These are phyloP conservation scores for Boletus tomentosulus DNA, from an alignment of 768 basidiomycete genomes.

Conservation along the genomic window DNA sequence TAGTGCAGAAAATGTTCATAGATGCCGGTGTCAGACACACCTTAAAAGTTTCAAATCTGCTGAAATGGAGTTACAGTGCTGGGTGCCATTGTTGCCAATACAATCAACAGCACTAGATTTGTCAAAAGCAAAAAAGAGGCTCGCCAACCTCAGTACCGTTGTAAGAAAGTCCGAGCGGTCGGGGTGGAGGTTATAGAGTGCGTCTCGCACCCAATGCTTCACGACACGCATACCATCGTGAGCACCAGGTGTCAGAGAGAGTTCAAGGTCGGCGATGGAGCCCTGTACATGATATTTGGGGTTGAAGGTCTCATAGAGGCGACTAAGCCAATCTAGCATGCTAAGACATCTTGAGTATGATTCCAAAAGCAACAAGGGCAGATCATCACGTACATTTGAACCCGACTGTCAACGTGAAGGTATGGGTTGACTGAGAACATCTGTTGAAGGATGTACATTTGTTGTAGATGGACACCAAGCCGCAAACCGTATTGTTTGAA, in stretches of 20 bases:
- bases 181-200: constrained; percentile 36
- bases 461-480: constrained; percentile 44
- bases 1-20: constrained; percentile 22
- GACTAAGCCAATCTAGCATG: constrained; percentile 32
- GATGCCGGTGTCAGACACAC: constrained; percentile 28
- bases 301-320: constrained; percentile 46
- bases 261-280: constrained; percentile 34
- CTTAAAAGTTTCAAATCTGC: constrained; percentile 37
- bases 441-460: constrained; percentile 44
- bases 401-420: background rate
- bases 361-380: background rate
- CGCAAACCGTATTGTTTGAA: constrained; percentile 37
- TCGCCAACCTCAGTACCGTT: constrained; percentile 33
- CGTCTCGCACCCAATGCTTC: constrained; percentile 43
- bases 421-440: constrained; percentile 17
- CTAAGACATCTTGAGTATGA: background rate
- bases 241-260: constrained; percentile 37
- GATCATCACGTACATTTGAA: constrained; percentile 5
- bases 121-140: constrained; percentile 39
- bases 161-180: constrained; percentile 27
- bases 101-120: constrained; percentile 29
- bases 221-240: constrained; percentile 34
- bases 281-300: constrained; percentile 48
- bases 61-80: constrained; percentile 23
- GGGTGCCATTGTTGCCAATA: constrained; percentile 36